A percentile compares a stretch with the other conserved stretches of the same genome.
These are phyloP conservation scores for Heliamphora exappendiculata DNA, from an alignment of 148 eudicot species.

Conservation along the genomic window DNA sequence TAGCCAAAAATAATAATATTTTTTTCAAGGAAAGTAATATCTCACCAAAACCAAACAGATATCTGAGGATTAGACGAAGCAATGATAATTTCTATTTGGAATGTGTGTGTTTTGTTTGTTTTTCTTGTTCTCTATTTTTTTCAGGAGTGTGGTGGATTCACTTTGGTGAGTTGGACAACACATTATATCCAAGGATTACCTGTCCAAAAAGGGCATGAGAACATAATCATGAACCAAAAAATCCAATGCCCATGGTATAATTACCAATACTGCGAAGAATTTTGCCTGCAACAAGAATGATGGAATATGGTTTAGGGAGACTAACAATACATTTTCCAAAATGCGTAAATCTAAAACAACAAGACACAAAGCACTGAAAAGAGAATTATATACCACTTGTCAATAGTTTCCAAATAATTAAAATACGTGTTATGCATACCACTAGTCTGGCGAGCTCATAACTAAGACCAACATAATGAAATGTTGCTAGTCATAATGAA, in stretches of 20 bases:
- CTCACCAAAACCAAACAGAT: background rate
- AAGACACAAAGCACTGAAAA: background rate
- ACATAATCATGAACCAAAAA: constrained; percentile 88
- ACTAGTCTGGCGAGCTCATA: too few species aligned
- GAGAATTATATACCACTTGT: background rate
- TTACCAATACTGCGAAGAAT: constrained; percentile 72
- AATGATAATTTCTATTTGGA: background rate
- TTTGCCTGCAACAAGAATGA: constrained; percentile 66
- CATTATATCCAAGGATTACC: constrained; percentile 36
- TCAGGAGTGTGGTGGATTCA: background rate
- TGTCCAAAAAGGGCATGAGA: constrained; percentile 95
- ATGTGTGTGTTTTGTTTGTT: background rate
- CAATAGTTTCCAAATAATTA: background rate
- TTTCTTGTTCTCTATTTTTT: background rate
- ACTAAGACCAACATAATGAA: background rate
- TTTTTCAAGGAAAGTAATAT: background rate
- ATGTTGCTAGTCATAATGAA: background rate
- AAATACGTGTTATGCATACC: background rate
- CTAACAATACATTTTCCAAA: background rate
- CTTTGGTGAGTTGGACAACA: background rate
- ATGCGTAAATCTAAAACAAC: background rate
- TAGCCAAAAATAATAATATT: background rate
- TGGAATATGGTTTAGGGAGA: constrained; percentile 1
- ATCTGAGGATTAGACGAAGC: background rate
- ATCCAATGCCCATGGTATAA: constrained; percentile 81